Percentiles rank a stretch among this genome's conserved stretches.
Evolutionary conservation across 768 basidiomycete genomes (phyloP).

Genomic region (Mycena alexandri): DNA sequence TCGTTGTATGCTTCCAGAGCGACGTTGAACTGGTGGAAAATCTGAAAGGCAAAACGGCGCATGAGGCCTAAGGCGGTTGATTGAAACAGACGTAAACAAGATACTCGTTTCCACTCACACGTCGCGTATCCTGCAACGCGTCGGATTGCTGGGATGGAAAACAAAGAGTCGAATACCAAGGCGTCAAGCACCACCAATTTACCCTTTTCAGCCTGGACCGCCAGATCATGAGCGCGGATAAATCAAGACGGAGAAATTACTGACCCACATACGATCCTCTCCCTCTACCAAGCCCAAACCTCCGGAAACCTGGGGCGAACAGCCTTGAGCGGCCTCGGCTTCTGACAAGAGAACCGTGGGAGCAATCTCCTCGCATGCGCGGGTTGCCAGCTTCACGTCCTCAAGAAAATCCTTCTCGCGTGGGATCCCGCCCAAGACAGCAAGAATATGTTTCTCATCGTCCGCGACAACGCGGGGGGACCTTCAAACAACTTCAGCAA

Average conservation of each 20-base stretch:
- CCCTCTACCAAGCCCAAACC: background rate
- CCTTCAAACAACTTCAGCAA: no score
- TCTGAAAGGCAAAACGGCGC: background rate
- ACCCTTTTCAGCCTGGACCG: no score
- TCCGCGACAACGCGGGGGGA: no score
- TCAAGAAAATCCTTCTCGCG: no score
- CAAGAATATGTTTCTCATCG: no score
- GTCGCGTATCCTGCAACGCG: conserved; percentile 3
- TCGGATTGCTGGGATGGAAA: background rate
- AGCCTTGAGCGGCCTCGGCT: background rate
- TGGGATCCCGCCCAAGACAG: no score
- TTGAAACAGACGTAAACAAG: background rate
- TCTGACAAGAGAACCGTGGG: background rate
- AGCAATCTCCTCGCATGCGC: background rate
- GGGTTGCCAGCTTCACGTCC: no score
- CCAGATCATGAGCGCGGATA: background rate
- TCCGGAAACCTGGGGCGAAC: background rate
- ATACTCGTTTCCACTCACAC: background rate
- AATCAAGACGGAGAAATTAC: background rate
- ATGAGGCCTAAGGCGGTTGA: background rate
- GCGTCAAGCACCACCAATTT: background rate
- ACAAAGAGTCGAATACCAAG: background rate
- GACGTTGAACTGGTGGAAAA: background rate
- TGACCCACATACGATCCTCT: background rate
- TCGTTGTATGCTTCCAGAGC: background rate